A percentile compares a stretch with the other conserved stretches of the same genome.
phyloP scores from a whole-genome alignment of 805 yeast species.

The Sugiyamaella boreocaroliniensis region DNA sequence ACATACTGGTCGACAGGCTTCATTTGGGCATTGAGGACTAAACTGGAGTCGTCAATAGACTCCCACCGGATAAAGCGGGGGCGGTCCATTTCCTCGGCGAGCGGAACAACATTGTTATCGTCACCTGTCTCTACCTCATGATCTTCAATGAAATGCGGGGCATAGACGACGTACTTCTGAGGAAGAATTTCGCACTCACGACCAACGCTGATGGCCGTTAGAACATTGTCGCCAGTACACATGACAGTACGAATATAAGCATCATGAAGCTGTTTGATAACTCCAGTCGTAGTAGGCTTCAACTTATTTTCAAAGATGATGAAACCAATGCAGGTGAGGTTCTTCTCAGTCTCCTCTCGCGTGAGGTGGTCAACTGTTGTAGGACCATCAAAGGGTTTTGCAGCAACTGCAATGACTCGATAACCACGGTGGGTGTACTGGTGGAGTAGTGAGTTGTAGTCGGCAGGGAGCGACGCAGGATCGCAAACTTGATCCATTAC shows the following conservation, averaged over 20 bases:
- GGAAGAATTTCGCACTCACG: conserved; percentile 68
- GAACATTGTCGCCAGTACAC: conserved; percentile 97
- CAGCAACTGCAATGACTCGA: conserved; percentile 92
- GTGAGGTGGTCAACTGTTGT: conserved; percentile 2
- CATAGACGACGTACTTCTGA: conserved; percentile 42
- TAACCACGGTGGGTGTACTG: conserved; percentile 89
- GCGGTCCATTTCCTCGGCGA: not conserved
- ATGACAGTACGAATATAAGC: conserved; percentile 80
- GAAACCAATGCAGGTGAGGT: conserved; percentile 74
- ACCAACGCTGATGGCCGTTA: conserved; percentile 92
- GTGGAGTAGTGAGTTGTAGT: conserved; percentile 67
- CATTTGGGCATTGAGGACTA: conserved; percentile 58
- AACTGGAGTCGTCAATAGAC: conserved; percentile 37
- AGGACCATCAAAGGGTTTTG: conserved; percentile 37
- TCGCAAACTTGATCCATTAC: conserved; percentile 74
- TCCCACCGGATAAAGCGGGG: conserved; percentile 31
- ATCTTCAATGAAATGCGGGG: conserved; percentile 58
- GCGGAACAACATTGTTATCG: conserved; percentile 2
- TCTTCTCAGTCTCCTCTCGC: conserved; percentile 63
- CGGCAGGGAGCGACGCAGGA: conserved; percentile 61
- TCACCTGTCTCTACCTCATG: conserved; percentile 10
- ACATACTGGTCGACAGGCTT: conserved; percentile 34
- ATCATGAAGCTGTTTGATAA: conserved; percentile 49
- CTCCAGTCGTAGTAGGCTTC: conserved; percentile 58
- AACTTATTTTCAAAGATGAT: conserved; percentile 88